Evolutionary conservation across 805 yeast genomes (phyloP).

Genomic region (Torulaspora franciscae): DNA sequence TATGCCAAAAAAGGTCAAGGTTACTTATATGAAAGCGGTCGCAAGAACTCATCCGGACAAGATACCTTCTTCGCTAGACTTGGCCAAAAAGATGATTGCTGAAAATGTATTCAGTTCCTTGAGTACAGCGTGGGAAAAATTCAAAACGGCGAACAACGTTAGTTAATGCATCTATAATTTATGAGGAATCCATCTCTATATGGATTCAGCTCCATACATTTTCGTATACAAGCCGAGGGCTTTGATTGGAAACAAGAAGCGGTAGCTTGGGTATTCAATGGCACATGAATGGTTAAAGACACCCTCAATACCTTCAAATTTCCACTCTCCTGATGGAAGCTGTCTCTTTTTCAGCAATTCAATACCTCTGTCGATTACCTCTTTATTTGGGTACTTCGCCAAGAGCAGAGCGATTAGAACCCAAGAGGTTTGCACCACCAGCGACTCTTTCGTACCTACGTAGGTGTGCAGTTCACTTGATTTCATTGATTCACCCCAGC

Average conservation of each 20-base stretch:
- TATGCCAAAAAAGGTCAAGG: conserved; percentile 82
- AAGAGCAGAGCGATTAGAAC: conserved; percentile 73
- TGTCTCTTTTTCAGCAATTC: conserved; percentile 62
- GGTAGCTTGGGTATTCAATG: conserved; percentile 92
- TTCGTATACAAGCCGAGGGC: conserved; percentile 72
- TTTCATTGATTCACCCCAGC: conserved; percentile 96
- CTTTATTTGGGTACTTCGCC: conserved; percentile 71
- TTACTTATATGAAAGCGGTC: conserved; percentile 83
- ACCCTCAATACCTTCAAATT: conserved; percentile 82
- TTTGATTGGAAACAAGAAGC: conserved; percentile 83
- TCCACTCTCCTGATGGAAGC: conserved; percentile 74
- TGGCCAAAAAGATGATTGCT: conserved; percentile 77
- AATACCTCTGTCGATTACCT: conserved; percentile 60
- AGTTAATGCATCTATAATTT: conserved; percentile 19
- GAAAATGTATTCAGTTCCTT: conserved; percentile 78
- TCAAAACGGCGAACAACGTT: conserved; percentile 55
- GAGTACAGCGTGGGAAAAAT: conserved; percentile 86
- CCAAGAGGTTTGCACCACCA: conserved; percentile 92
- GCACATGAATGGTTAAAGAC: conserved; percentile 93
- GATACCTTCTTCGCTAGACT: conserved; percentile 46
- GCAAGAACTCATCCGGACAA: conserved; percentile 89
- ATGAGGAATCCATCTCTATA: conserved; percentile 1
- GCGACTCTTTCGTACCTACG: conserved; percentile 56
- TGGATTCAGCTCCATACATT: conserved; percentile 12
- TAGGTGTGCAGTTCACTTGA: conserved; percentile 77